Conservation (phyloP, 1,139 yeast species). For the Chernovozyma sophiae-reginae region DNA sequence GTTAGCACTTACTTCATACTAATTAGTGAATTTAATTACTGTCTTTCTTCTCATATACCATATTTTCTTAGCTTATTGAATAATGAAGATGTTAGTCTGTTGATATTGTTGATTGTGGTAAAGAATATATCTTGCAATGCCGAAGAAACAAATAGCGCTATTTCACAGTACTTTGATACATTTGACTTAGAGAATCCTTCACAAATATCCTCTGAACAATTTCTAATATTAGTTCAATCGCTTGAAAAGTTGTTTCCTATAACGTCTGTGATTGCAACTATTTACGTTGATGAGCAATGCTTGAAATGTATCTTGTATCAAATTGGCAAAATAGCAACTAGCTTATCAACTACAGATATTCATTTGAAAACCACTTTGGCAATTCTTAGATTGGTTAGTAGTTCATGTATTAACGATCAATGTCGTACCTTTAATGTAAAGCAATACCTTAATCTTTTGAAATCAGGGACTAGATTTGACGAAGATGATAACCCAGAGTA, state of each 20-base stretch:
- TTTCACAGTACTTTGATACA: slow-evolving; percentile 24
- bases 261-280: slow-evolving; percentile 15
- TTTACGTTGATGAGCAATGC: slow-evolving; percentile 16
- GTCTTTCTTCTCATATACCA: not conserved
- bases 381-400: slow-evolving; percentile 24
- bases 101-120: slow-evolving; percentile 23
- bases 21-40: slow-evolving; percentile 1
- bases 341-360: not conserved
- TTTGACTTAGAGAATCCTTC: slow-evolving; percentile 13
- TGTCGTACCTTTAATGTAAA: slow-evolving; percentile 31
- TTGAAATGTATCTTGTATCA: slow-evolving; percentile 16
- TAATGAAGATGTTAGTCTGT: slow-evolving; percentile 13
- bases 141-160: slow-evolving; percentile 14
- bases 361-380: slow-evolving; percentile 1
- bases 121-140: slow-evolving; percentile 19
- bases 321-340: slow-evolving; percentile 8
- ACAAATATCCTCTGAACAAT: slow-evolving; percentile 9
- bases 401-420: slow-evolving; percentile 35
- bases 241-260: slow-evolving; percentile 24
- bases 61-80: slow-evolving; percentile 3
- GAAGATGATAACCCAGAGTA: slow-evolving; percentile 8
- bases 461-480: slow-evolving; percentile 15
- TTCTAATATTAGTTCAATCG: slow-evolving; percentile 19
- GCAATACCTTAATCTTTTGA: slow-evolving; percentile 26
- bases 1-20: not conserved